phyloP scores from a whole-genome alignment of 2,329 filamentous ascomycete genomes.

The Penicillium sp. region DNA sequence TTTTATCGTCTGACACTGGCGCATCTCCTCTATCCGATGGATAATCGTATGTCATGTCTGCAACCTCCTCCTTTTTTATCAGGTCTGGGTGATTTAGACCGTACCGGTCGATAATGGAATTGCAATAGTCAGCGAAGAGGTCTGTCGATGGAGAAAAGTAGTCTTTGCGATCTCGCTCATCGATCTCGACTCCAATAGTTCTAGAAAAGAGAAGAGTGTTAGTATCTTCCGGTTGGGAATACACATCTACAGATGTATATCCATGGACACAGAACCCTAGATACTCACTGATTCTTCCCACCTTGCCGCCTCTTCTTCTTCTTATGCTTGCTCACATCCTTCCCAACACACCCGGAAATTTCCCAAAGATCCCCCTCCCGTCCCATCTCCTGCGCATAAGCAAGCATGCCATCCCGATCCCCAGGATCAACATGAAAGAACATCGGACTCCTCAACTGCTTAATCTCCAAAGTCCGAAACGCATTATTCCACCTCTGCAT shows the following conservation, averaged over 20 bases:
- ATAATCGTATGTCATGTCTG: conserved; percentile 62
- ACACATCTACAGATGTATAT: no score
- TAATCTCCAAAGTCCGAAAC: conserved; percentile 69
- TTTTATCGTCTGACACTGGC: conserved; percentile 48
- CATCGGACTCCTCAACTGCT: conserved; percentile 74
- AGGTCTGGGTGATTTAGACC: conserved; percentile 53
- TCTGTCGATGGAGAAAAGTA: conserved; percentile 66
- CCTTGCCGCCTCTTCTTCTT: conserved; percentile 70
- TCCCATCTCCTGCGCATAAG: conserved; percentile 63
- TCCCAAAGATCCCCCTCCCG: conserved; percentile 67
- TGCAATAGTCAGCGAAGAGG: conserved; percentile 65
- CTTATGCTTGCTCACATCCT: conserved; percentile 76
- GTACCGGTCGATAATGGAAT: conserved; percentile 60
- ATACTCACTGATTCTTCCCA: conserved; percentile 45
- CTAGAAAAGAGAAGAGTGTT: neutral
- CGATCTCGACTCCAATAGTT: conserved; percentile 52
- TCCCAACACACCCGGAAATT: conserved; percentile 73
- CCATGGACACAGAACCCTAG: no score
- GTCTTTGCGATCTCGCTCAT: conserved; percentile 68
- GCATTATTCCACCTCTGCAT: conserved; percentile 70
- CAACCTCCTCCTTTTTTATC: conserved; percentile 61
- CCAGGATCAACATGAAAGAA: conserved; percentile 79
- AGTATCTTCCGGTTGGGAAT: neutral
- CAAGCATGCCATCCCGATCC: conserved; percentile 72
- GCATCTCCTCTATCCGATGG: conserved; percentile 36